phyloP scores from a whole-genome alignment of 2,329 filamentous ascomycete species.

The Xylogone sp. region DNA sequence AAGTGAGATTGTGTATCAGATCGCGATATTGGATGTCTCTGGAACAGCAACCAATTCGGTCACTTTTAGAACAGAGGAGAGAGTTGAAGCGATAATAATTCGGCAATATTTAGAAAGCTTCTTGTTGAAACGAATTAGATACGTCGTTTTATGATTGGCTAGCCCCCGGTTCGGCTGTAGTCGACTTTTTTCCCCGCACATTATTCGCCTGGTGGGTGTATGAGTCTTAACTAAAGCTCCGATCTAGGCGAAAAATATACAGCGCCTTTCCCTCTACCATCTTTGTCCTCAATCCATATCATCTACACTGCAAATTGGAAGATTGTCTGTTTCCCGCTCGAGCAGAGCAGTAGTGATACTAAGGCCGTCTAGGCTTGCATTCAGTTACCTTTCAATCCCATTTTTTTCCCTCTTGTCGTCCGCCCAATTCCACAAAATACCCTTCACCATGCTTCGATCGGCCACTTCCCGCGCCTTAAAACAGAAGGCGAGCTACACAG shows the following conservation, averaged over 20 bases:
- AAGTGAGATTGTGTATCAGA: too few species aligned
- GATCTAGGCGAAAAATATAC: neutral
- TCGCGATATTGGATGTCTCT: too few species aligned
- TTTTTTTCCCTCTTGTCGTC: conserved; percentile 1
- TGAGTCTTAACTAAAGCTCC: neutral
- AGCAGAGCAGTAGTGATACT: neutral
- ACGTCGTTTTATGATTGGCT: neutral
- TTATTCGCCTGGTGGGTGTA: neutral
- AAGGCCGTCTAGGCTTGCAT: neutral
- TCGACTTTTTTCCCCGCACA: neutral
- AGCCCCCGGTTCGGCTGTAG: neutral
- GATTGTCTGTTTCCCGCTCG: neutral
- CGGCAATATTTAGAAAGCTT: too few species aligned
- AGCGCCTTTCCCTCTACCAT: neutral
- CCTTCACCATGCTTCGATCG: conserved; percentile 41
- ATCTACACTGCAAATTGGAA: neutral
- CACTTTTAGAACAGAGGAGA: too few species aligned
- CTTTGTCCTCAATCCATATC: neutral
- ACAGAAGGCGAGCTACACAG: conserved; percentile 17
- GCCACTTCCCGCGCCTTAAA: conserved; percentile 41
- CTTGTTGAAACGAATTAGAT: neutral
- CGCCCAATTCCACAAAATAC: neutral
- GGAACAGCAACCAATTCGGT: too few species aligned
- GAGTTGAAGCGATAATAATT: too few species aligned
- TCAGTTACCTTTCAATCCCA: neutral